Percentiles rank a stretch among this genome's conserved stretches.
Conservation (phyloP, 1,139 yeast species). For the Hyphopichia wangnamkhiaoensis region DNA sequence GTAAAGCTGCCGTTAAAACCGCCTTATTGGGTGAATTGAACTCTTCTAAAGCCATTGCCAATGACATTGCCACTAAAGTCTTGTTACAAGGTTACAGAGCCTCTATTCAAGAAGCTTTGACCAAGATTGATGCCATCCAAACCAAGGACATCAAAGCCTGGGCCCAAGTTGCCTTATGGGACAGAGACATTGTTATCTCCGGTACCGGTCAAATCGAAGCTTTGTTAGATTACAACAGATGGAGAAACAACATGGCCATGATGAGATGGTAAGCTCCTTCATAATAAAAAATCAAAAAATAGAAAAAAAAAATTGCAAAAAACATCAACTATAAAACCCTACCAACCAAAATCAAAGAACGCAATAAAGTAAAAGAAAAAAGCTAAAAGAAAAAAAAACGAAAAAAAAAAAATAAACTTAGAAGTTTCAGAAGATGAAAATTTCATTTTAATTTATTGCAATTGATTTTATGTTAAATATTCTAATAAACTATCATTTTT, state of each 20-base stretch:
- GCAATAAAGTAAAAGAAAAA: no score
- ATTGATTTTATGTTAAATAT: no score
- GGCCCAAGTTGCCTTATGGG: conserved; percentile 79
- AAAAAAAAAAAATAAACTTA: no score
- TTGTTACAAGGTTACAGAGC: conserved; percentile 63
- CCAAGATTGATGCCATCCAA: conserved; percentile 63
- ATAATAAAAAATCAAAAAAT: conserved; percentile 2
- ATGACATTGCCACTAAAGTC: conserved; percentile 60
- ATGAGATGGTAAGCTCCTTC: conserved; percentile 58
- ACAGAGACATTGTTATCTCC: conserved; percentile 78
- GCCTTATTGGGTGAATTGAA: conserved; percentile 50
- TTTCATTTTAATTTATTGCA: no score
- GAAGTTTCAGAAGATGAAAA: no score
- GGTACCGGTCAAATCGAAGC: conserved; percentile 86
- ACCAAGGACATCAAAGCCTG: conserved; percentile 63
- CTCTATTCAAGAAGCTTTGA: conserved; percentile 59
- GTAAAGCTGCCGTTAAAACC: conserved; percentile 68
- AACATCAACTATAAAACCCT: not conserved
- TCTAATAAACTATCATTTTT: no score
- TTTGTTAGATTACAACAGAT: conserved; percentile 78
- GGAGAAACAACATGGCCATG: conserved; percentile 86
- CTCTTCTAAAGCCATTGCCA: conserved; percentile 52
- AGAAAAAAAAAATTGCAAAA: conserved; percentile 1
- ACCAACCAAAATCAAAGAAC: no score
- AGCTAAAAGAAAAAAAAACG: no score